Conservation (phyloP, 78 protist genomes). For the Dictyostelium capitatum region DNA sequence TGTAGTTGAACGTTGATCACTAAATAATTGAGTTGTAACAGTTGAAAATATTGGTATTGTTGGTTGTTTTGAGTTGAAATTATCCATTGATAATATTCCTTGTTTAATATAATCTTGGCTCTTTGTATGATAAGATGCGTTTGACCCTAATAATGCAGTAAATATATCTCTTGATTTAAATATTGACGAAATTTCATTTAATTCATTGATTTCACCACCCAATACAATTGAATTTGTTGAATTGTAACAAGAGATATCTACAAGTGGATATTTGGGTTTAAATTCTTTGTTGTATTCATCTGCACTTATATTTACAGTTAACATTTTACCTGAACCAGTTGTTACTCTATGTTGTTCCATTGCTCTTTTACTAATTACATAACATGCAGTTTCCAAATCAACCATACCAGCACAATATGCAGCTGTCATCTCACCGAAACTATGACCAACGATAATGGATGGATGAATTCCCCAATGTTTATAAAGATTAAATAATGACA, state of each 20-base stretch:
- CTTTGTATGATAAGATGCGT: slow-evolving; percentile 9
- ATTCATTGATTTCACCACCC: too few relatives aligned
- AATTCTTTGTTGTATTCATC: too few relatives aligned
- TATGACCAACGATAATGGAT: slow-evolving; percentile 16
- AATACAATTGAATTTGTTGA: slow-evolving; percentile 7
- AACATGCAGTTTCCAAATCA: not conserved
- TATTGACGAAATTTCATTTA: too few relatives aligned
- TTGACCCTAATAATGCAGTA: slow-evolving; percentile 8
- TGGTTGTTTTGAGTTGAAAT: not conserved
- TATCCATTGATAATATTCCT: too few relatives aligned
- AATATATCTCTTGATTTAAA: too few relatives aligned
- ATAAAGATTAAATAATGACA: not conserved
- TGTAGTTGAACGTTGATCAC: too few relatives aligned
- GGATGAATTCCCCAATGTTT: slow-evolving; percentile 15
- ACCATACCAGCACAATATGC: slow-evolving; percentile 14
- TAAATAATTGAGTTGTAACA: too few relatives aligned
- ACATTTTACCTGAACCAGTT: too few relatives aligned
- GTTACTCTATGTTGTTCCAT: not conserved
- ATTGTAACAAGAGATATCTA: too few relatives aligned
- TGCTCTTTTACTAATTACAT: not conserved
- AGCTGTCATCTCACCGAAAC: slow-evolving; percentile 57
- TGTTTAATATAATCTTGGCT: too few relatives aligned
- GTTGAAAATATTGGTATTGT: slow-evolving; percentile 21
- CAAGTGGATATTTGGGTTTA: too few relatives aligned
- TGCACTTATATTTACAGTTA: not conserved